phyloP scores from a whole-genome alignment of 495 filamentous ascomycete genomes.

The Aspergillus leporis region DNA sequence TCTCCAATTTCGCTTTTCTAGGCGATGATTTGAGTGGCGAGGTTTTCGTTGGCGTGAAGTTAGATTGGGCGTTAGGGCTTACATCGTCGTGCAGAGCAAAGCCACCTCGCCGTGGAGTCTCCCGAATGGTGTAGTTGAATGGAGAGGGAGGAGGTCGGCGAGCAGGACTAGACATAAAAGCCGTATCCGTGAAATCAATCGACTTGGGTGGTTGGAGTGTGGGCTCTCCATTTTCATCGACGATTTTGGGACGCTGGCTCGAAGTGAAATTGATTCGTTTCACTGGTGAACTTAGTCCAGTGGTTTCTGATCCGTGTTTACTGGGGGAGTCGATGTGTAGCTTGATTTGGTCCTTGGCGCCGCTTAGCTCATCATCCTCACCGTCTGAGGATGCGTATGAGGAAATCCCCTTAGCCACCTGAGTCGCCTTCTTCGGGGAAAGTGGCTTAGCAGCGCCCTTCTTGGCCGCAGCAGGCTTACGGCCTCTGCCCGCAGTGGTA shows the following conservation, averaged over 20 bases:
- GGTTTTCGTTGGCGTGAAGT: constrained; percentile 29
- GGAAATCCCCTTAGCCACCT: constrained; percentile 49
- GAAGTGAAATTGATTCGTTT: constrained; percentile 44
- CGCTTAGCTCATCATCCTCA: constrained; percentile 53
- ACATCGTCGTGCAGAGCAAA: constrained; percentile 25
- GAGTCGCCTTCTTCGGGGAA: constrained; percentile 58
- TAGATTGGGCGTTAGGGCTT: constrained; percentile 22
- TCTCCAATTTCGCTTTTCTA: constrained; percentile 27
- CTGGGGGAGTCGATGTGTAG: constrained; percentile 42
- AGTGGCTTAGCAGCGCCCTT: constrained; percentile 41
- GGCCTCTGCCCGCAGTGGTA: constrained; percentile 30
- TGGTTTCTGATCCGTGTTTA: constrained; percentile 30
- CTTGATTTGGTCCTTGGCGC: constrained; percentile 41
- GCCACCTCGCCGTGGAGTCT: constrained; percentile 32
- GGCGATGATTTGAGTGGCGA: constrained; percentile 34
- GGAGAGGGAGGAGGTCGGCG: constrained; percentile 50
- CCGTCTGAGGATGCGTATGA: constrained; percentile 44
- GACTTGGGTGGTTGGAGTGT: constrained; percentile 30
- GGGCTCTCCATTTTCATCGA: constrained; percentile 44
- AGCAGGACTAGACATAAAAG: constrained; percentile 51
- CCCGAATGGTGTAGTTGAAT: constrained; percentile 46
- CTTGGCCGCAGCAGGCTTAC: constrained; percentile 39
- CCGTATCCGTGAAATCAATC: constrained; percentile 37
- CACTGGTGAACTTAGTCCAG: constrained; percentile 41
- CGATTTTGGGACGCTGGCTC: constrained; percentile 23